Base-by-base conservation (phyloP, 2,329 filamentous ascomycete species). In the Alternaria consortialis region DNA sequence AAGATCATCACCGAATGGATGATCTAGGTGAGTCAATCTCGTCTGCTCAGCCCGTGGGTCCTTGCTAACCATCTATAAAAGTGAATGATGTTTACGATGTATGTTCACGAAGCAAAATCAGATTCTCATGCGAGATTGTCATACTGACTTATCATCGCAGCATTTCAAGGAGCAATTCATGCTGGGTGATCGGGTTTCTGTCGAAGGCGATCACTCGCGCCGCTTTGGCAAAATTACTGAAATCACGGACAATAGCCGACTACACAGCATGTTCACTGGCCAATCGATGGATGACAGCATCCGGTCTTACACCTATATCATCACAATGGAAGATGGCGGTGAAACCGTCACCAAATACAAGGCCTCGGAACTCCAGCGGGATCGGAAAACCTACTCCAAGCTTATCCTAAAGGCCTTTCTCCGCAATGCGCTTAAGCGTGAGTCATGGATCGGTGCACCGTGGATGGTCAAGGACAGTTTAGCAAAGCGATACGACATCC, bases 371-470 rank as follows among this genome's bases (percentile, higher is more conserved):
- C 90, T 98, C 58, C 90, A 87, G 64, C 90, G 95, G 64, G 94
- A 97, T 75, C 89, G 93, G 53, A 97, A 94, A 71, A 87, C 92
- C 47, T 99, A 98, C 76, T 97, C 94, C 29, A 98, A 99, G 80
- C 90, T 94, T 50, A 94, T 97, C 77, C 84, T 99, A 40, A 89
- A 94, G 34, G 93, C 93, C 6, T 99, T 97, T 68, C 92, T 99
- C 66, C 97, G 97, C 77, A 94, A 96, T 79, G 95, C 93, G 0
- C 91, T 97, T n/a, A 91, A 90, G 2, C 85, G 94, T 63, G 95
- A 98, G 74, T 88, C 93, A 4, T 98, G 94, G 93, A 94, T 89
- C 62, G 94, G 94, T n/a, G 95, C 95, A 0, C 94, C 95, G 0
- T 99, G 95, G 95, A 83, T 97, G 56, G 94, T 98, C 17, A 97